phyloP scores from a whole-genome alignment of 2,329 filamentous ascomycete genomes.

The Apiospora aurea region DNA sequence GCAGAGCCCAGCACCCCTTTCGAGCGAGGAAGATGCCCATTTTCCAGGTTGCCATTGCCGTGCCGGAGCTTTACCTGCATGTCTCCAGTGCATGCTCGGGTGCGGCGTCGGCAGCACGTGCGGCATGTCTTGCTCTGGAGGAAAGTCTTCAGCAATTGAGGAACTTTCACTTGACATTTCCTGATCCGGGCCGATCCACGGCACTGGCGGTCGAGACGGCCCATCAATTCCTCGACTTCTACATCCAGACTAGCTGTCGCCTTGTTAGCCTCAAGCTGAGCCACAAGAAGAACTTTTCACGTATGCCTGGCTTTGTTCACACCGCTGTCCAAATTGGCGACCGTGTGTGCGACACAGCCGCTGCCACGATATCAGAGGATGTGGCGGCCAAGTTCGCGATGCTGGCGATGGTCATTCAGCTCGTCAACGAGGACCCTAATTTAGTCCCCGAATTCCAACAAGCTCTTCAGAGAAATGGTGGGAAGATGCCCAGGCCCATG shows the following conservation, averaged over 20 bases:
- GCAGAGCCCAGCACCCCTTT: not conserved
- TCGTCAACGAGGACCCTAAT: not conserved
- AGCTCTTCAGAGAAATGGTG: not conserved
- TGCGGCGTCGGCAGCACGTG: not conserved
- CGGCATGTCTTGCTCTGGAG: not conserved
- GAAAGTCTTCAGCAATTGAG: not conserved
- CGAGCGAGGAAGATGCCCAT: no score
- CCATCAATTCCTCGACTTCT: not conserved
- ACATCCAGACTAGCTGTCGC: not conserved
- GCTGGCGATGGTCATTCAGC: not conserved
- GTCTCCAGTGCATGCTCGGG: not conserved
- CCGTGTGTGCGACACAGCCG: no score
- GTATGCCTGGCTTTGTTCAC: not conserved
- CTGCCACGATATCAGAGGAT: not conserved
- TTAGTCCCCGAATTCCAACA: not conserved
- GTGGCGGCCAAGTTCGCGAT: not conserved
- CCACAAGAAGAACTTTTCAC: no score
- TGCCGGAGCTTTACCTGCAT: constrained; percentile 5
- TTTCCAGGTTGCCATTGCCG: not conserved
- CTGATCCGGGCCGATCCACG: not conserved
- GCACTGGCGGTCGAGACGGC: constrained; percentile 10
- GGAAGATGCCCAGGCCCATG: not conserved
- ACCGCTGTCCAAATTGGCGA: not conserved
- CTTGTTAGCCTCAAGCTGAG: not conserved
- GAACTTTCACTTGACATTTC: not conserved